These are phyloP conservation scores for Bisporella sp. DNA, from an alignment of 2,329 filamentous ascomycete species.

Conservation along the genomic window DNA sequence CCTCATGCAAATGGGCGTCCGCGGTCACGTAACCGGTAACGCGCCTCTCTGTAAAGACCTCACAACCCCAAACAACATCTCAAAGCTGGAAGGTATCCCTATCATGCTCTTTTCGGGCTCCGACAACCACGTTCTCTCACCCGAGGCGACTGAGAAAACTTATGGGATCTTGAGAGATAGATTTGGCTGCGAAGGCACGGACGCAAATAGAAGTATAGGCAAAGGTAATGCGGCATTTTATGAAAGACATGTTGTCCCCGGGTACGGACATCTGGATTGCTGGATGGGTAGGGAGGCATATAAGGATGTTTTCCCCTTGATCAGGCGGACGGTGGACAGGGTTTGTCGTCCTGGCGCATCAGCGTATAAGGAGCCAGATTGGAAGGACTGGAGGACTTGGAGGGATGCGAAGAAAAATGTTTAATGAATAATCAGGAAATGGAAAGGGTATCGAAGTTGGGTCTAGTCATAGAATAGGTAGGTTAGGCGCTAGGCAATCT, in stretches of 20 bases:
- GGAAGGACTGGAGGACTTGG: slow-evolving; percentile 12
- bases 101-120: slow-evolving; percentile 48
- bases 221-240: slow-evolving; percentile 32
- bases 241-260: slow-evolving; percentile 43
- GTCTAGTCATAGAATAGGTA: too few relatives aligned
- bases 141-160: slow-evolving; percentile 44
- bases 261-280: slow-evolving; percentile 54
- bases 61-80: slow-evolving; percentile 42
- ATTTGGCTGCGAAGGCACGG: slow-evolving; percentile 32
- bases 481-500: not conserved
- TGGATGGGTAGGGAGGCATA: slow-evolving; percentile 56
- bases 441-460: too few relatives aligned
- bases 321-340: slow-evolving; percentile 47
- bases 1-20: slow-evolving; percentile 48
- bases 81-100: slow-evolving; percentile 43
- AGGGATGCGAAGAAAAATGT: not conserved
- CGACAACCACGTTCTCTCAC: slow-evolving; percentile 50
- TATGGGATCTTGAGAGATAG: slow-evolving; percentile 45
- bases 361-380: slow-evolving; percentile 19
- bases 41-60: slow-evolving; percentile 40
- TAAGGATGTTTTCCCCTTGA: slow-evolving; percentile 51
- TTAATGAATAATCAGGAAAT: not conserved
- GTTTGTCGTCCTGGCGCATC: slow-evolving; percentile 30
- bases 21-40: slow-evolving; percentile 46
- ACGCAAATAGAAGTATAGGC: too few relatives aligned